phyloP scores from a whole-genome alignment of 495 filamentous ascomycete genomes.

The Bombardia bombarda region DNA sequence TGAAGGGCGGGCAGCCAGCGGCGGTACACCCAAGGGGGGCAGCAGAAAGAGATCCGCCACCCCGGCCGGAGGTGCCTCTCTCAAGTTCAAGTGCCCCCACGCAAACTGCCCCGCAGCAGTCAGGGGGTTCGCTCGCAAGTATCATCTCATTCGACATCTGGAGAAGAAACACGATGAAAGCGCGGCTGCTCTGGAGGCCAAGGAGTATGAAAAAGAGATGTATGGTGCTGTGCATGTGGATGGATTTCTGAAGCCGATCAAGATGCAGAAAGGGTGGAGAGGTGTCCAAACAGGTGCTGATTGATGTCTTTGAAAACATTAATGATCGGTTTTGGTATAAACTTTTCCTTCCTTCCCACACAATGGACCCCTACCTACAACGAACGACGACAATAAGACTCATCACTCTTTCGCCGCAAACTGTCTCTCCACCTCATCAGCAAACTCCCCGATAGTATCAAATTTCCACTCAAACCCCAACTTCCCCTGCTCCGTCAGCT shows the following conservation, averaged over 20 bases:
- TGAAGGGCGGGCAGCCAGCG: conserved; percentile 2
- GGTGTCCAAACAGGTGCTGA: too few relatives aligned
- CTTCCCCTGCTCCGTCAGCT: conserved; percentile 30
- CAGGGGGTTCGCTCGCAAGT: conserved; percentile 6
- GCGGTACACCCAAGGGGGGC: background rate
- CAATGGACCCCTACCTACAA: too few relatives aligned
- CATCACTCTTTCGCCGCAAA: conserved; percentile 21
- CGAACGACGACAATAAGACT: background rate
- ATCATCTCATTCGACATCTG: conserved; percentile 20
- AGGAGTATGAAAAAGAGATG: conserved; percentile 43
- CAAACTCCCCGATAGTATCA: conserved; percentile 62
- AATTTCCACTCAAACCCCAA: conserved; percentile 43
- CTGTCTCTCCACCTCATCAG: conserved; percentile 54
- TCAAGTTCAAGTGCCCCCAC: conserved; percentile 10
- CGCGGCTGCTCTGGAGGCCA: conserved; percentile 14
- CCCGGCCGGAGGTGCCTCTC: conserved; percentile 1
- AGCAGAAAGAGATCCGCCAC: background rate
- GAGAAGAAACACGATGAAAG: conserved; percentile 25
- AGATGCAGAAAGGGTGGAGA: conserved; percentile 25
- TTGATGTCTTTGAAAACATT: too few relatives aligned
- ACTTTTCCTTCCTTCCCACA: too few relatives aligned
- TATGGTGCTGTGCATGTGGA: conserved; percentile 46
- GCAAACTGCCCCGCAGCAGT: conserved; percentile 9
- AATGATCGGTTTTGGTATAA: too few relatives aligned
- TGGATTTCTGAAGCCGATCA: conserved; percentile 39